phyloP scores from a whole-genome alignment of 345 rosid genomes.

The Murraya paniculata region DNA sequence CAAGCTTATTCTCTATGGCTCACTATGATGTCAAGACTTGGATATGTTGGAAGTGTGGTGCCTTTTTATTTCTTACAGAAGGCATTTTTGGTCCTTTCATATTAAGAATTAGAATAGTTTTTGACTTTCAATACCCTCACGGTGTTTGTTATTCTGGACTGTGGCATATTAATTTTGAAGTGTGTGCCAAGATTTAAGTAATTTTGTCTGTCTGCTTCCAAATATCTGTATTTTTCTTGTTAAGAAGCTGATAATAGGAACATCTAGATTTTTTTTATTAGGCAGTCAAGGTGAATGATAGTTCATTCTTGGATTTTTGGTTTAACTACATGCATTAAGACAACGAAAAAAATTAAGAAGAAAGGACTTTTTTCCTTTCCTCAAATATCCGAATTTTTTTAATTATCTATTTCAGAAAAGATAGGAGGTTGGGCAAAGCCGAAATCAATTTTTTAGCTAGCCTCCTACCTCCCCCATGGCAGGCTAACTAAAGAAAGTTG shows the following conservation, averaged over 20 bases:
- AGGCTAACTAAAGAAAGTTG: no score
- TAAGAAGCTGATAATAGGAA: not conserved
- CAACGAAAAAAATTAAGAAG: no score
- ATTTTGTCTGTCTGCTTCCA: not conserved
- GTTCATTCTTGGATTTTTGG: not conserved
- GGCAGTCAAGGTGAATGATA: not conserved
- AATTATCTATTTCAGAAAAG: not conserved
- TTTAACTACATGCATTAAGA: not conserved
- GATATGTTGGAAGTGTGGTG: not conserved
- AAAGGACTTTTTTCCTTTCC: no score
- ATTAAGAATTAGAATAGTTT: not conserved
- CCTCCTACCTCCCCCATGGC: no score
- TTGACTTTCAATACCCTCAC: not conserved
- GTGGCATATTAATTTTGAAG: not conserved
- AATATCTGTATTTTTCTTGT: not conserved
- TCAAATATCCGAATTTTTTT: not conserved
- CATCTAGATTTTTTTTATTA: not conserved
- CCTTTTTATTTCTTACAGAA: not conserved
- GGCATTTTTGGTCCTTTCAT: not conserved
- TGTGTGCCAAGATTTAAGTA: not conserved
- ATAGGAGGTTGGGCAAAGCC: no score
- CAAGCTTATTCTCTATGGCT: not conserved
- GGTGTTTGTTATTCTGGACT: not conserved
- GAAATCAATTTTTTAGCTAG: no score
- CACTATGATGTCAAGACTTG: not conserved